Evolutionary conservation across 352 stramenopile genomes (phyloP).

Genomic region (Phytophthora rubi): DNA sequence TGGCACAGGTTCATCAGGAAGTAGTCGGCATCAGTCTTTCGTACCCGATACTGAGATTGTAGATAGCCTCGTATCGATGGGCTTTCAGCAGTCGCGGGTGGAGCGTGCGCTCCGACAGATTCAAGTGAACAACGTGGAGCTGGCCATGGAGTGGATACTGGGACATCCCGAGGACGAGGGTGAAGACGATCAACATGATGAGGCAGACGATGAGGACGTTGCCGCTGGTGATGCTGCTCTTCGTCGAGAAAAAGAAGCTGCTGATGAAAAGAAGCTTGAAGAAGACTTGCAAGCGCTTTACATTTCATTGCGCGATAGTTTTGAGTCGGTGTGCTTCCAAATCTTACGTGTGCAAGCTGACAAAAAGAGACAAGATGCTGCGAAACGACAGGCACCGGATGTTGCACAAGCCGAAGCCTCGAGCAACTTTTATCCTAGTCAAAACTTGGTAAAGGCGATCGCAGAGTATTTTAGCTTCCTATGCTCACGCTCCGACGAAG

Average conservation of each 20-base stretch:
- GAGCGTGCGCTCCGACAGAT: slow-evolving; percentile 90
- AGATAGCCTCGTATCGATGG: slow-evolving; percentile 95
- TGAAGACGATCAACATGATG: slow-evolving; percentile 36
- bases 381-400: slow-evolving; percentile 6
- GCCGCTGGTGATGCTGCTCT: slow-evolving; percentile 8
- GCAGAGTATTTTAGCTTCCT: slow-evolving; percentile 75
- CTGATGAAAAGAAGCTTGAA: slow-evolving; percentile 51
- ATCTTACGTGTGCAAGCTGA: slow-evolving; percentile 60
- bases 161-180: slow-evolving; percentile 85
- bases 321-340: slow-evolving; percentile 71
- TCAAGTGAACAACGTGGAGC: slow-evolving; percentile 92
- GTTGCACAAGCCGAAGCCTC: slow-evolving; percentile 2
- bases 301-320: slow-evolving; percentile 52
- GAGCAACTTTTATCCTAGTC: slow-evolving; percentile 39
- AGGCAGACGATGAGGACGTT: slow-evolving; percentile 35
- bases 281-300: slow-evolving; percentile 60
- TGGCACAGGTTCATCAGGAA: slow-evolving; percentile 25
- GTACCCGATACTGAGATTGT: slow-evolving; percentile 91
- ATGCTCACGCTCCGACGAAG: slow-evolving; percentile 59
- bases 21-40: slow-evolving; percentile 66
- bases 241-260: slow-evolving; percentile 29
- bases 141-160: slow-evolving; percentile 97
- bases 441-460: slow-evolving; percentile 64
- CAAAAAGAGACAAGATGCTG: slow-evolving; percentile 22
- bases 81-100: slow-evolving; percentile 91